Evolutionary conservation across 352 stramenopile genomes (phyloP).

Genomic region (Pythium brachiatum): DNA sequence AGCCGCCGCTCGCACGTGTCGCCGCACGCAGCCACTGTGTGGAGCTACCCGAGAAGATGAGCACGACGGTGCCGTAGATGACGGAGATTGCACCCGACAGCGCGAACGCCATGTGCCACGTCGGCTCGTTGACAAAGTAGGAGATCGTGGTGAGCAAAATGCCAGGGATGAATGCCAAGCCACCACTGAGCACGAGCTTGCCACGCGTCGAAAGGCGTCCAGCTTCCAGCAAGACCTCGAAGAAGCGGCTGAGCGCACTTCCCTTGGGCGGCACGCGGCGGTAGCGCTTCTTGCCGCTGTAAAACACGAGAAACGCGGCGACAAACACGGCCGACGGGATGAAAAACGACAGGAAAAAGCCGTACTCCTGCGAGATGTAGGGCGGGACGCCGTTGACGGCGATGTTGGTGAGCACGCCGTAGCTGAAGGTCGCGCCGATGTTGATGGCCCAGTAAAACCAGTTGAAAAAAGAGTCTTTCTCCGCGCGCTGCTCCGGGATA

Average conservation of each 20-base stretch:
- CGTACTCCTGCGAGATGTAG: conserved; percentile 76
- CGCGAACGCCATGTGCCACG: conserved; percentile 59
- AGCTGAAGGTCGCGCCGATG: conserved; percentile 89
- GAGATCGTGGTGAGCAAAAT: conserved; percentile 81
- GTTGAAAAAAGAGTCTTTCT: conserved; percentile 92
- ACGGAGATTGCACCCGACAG: conserved; percentile 50
- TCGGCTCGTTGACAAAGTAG: conserved; percentile 74
- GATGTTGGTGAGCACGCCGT: conserved; percentile 88
- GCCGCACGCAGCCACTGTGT: conserved; percentile 65
- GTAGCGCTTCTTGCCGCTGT: conserved; percentile 57
- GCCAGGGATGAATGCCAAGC: conserved; percentile 63
- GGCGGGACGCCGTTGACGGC: conserved; percentile 87
- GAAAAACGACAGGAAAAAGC: conserved; percentile 89
- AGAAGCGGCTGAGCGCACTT: conserved; percentile 72
- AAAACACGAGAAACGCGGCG: conserved; percentile 78
- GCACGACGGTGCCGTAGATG: conserved; percentile 68
- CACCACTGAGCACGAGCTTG: conserved; percentile 74
- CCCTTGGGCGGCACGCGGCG: conserved; percentile 73
- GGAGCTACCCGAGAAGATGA: conserved; percentile 61
- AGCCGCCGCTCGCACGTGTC: conserved; percentile 46
- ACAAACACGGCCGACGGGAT: conserved; percentile 83
- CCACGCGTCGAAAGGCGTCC: conserved; percentile 49
- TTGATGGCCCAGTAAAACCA: conserved; percentile 95
- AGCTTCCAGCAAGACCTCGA: conserved; percentile 66
- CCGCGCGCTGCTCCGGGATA: conserved; percentile 56